These are phyloP conservation scores for Amaranthus tricolor DNA, from an alignment of 179 eudicot species.

Conservation along the genomic window DNA sequence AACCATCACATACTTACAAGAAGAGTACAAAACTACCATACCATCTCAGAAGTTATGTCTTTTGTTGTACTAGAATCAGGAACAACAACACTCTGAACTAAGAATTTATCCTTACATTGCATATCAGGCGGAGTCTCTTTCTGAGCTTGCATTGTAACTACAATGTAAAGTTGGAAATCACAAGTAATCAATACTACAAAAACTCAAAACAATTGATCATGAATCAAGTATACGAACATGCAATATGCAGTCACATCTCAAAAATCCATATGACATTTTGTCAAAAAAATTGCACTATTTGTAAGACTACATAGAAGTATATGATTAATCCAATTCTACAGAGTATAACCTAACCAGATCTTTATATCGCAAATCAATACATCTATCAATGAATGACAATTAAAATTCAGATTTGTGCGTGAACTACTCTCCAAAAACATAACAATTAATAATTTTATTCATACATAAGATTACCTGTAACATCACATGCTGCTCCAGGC, in stretches of 20 bases:
- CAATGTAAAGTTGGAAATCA: conserved; percentile 24
- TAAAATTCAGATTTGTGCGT: background rate
- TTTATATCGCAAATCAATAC: conserved; percentile 3
- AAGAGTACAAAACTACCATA: conserved; percentile 24
- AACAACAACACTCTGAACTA: conserved; percentile 71
- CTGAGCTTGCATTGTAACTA: conserved; percentile 93
- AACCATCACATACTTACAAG: conserved; percentile 1
- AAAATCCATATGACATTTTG: background rate
- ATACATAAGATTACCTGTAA: conserved; percentile 52
- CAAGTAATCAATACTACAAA: conserved; percentile 8
- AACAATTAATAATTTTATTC: background rate
- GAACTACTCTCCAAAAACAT: background rate
- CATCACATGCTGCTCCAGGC: conserved; percentile 61
- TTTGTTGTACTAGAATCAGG: conserved; percentile 51
- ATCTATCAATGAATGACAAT: background rate
- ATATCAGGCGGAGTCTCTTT: conserved; percentile 76
- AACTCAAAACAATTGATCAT: conserved; percentile 1
- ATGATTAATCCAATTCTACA: background rate
- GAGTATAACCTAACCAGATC: background rate
- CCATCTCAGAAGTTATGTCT: conserved; percentile 69
- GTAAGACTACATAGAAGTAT: background rate
- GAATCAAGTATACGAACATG: background rate
- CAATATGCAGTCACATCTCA: background rate
- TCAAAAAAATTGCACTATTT: background rate
- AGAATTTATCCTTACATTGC: conserved; percentile 94